Evolutionary conservation across 2,329 filamentous ascomycete species (phyloP).

Genomic region (Paecilomyces fulvus): DNA sequence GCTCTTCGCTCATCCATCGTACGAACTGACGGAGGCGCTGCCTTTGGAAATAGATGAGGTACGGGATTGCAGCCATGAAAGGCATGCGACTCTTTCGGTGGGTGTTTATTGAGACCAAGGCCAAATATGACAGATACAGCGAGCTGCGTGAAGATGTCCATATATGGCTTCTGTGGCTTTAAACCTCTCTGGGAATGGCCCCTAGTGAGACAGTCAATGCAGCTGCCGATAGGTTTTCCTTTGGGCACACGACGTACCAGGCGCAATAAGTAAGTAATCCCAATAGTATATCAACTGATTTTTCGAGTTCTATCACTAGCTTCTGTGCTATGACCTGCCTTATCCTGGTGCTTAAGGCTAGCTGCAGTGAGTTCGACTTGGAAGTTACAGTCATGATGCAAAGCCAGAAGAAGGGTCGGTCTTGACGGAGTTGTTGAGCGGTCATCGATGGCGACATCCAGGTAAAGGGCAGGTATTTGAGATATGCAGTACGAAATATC

Average conservation of each 20-base stretch:
- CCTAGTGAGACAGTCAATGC: conserved; percentile 6
- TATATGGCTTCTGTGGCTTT: background rate
- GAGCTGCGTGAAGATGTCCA: conserved; percentile 9
- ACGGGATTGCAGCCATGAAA: background rate
- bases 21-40: conserved; percentile 8
- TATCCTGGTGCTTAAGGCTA: conserved; percentile 32
- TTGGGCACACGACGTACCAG: conserved; percentile 32
- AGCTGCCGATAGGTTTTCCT: background rate
- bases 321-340: conserved; percentile 40
- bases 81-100: background rate
- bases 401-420: conserved; percentile 44
- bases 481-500: conserved; percentile 36
- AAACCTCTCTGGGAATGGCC: conserved; percentile 5
- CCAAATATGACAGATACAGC: conserved; percentile 8
- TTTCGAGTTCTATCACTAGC: conserved; percentile 42
- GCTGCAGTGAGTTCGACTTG: conserved; percentile 35
- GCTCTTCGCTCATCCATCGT: conserved; percentile 44
- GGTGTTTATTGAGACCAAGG: conserved; percentile 11
- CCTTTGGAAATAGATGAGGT: background rate
- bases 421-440: conserved; percentile 30
- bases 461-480: conserved; percentile 40
- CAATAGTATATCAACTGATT: conserved; percentile 45
- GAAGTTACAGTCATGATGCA: conserved; percentile 42
- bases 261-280: conserved; percentile 40
- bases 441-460: conserved; percentile 31